These are phyloP conservation scores for Apiospora kogelbergensis DNA, from an alignment of 2,329 filamentous ascomycete species.

Conservation along the genomic window DNA sequence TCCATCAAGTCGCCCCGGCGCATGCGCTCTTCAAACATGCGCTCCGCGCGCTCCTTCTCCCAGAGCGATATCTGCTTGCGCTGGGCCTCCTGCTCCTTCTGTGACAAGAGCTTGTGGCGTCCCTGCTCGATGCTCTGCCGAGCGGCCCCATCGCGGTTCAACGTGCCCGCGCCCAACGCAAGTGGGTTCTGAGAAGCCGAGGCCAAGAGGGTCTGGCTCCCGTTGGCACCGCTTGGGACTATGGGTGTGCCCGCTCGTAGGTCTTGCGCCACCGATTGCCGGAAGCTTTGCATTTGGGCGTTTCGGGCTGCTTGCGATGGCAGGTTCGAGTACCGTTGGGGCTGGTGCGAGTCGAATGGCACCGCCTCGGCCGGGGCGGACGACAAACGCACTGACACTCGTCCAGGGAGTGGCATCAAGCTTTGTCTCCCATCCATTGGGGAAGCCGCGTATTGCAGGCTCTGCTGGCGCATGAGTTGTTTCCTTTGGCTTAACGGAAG, in stretches of 20 bases:
- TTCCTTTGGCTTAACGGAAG: conserved; percentile 70
- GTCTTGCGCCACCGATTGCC: conserved; percentile 64
- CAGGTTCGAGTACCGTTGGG: conserved; percentile 45
- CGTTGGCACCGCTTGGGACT: conserved; percentile 24
- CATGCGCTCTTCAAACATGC: conserved; percentile 73
- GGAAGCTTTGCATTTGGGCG: conserved; percentile 64
- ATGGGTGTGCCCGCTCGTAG: conserved; percentile 45
- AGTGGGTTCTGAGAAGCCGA: conserved; percentile 26
- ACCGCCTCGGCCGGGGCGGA: conserved; percentile 28
- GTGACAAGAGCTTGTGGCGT: conserved; percentile 56
- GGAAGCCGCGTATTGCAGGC: conserved; percentile 28
- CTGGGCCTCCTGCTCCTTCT: conserved; percentile 62
- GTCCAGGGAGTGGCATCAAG: conserved; percentile 18
- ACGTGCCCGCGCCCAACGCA: conserved; percentile 18
- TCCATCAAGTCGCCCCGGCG: conserved; percentile 72
- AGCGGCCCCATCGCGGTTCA: conserved; percentile 40
- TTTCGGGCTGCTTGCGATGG: conserved; percentile 49
- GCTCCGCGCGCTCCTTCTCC: conserved; percentile 59
- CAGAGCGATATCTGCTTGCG: conserved; percentile 57
- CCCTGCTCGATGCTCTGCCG: conserved; percentile 53
- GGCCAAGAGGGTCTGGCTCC: conserved; percentile 40
- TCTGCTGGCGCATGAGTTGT: conserved; percentile 57
- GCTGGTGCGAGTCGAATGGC: conserved; percentile 56
- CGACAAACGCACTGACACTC: neutral
- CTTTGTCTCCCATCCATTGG: conserved; percentile 22